Evolutionary conservation across 2,329 filamentous ascomycete species (phyloP).

Genomic region (Penicillium glabrum): DNA sequence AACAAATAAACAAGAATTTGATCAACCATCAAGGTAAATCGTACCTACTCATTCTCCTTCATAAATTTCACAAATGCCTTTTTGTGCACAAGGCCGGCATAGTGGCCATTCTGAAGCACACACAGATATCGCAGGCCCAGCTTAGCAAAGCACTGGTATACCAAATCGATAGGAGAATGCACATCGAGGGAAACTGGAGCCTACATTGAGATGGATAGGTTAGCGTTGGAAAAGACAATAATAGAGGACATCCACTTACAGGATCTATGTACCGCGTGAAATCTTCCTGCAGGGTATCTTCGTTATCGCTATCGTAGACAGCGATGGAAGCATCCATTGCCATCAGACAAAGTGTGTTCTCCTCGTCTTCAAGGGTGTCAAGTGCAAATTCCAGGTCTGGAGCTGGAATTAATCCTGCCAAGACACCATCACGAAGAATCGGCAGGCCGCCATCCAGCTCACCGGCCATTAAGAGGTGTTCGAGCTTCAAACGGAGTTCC

Average conservation of each 20-base stretch:
- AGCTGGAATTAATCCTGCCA: slow-evolving; percentile 89
- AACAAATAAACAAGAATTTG: neutral
- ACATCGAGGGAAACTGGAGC: slow-evolving; percentile 87
- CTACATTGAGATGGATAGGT: slow-evolving; percentile 35
- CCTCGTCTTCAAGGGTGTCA: slow-evolving; percentile 77
- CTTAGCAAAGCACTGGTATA: slow-evolving; percentile 96
- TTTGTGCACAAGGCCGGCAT: slow-evolving; percentile 92
- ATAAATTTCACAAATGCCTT: slow-evolving; percentile 96
- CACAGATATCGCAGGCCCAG: slow-evolving; percentile 90
- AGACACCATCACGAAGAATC: slow-evolving; percentile 72
- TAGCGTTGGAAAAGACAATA: slow-evolving; percentile 4
- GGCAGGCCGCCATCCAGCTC: slow-evolving; percentile 91
- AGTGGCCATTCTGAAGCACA: slow-evolving; percentile 78
- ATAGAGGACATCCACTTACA: slow-evolving; percentile 46
- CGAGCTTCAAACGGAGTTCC: slow-evolving; percentile 76
- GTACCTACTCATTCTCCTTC: slow-evolving; percentile 71
- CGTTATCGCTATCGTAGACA: slow-evolving; percentile 62
- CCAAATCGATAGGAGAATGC: slow-evolving; percentile 85
- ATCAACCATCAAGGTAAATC: slow-evolving; percentile 2
- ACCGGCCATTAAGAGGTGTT: slow-evolving; percentile 77
- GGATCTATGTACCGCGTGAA: slow-evolving; percentile 92
- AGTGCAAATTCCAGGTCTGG: slow-evolving; percentile 92
- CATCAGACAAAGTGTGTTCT: slow-evolving; percentile 75
- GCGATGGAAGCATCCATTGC: slow-evolving; percentile 58
- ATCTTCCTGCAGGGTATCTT: slow-evolving; percentile 67